phyloP scores from a whole-genome alignment of 2,329 filamentous ascomycete genomes.

The Colletotrichum sp. region DNA sequence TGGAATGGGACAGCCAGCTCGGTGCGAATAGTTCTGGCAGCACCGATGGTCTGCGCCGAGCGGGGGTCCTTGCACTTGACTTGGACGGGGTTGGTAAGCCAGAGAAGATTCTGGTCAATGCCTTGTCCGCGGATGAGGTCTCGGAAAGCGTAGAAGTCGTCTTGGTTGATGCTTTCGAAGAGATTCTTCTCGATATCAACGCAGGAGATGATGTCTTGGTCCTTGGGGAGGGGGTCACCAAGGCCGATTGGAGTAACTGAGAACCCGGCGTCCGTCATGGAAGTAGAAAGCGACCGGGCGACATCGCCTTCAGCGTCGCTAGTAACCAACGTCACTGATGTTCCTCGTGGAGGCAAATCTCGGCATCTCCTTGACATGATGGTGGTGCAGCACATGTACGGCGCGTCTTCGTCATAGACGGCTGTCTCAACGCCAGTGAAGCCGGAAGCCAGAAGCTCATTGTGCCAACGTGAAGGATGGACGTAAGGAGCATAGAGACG shows the following conservation, averaged over 20 bases:
- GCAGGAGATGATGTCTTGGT: conserved; percentile 25
- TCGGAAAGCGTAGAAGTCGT: conserved; percentile 17
- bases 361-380: not conserved
- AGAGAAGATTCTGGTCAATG: not conserved
- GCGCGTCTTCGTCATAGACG: not conserved
- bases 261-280: not conserved
- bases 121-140: conserved; percentile 11
- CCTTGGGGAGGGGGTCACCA: not conserved
- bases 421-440: conserved; percentile 24
- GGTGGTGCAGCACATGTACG: not conserved
- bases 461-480: conserved; percentile 26
- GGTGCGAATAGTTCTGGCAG: conserved; percentile 22
- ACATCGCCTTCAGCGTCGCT: not conserved
- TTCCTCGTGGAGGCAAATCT: not conserved
- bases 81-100: not conserved
- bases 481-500: conserved; percentile 30
- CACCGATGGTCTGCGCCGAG: conserved; percentile 24
- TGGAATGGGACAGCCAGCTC: conserved; percentile 13
- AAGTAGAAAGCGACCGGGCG: not conserved
- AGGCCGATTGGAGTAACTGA: not conserved
- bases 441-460: conserved; percentile 27
- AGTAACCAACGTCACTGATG: not conserved
- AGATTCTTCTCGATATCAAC: not conserved
- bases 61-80: conserved; percentile 24
- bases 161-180: not conserved